phyloP scores from a whole-genome alignment of 345 rosid genomes.

The Leavenworthia alabamica region DNA sequence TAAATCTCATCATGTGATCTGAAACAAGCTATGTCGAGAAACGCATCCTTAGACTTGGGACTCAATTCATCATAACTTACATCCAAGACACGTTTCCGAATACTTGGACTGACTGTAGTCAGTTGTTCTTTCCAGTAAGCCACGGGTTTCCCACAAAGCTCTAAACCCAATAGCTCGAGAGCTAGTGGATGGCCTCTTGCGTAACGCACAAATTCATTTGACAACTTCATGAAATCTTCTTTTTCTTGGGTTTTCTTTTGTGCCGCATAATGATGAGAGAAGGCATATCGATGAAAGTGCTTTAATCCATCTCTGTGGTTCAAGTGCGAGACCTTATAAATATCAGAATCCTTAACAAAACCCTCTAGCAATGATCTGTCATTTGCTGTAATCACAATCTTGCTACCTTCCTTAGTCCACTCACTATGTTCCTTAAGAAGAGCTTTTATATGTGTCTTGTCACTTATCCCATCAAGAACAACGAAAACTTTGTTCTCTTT shows the following conservation, averaged over 20 bases:
- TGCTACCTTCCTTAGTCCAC: conserved; percentile 14
- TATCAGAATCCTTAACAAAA: not conserved
- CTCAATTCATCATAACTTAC: conserved; percentile 29
- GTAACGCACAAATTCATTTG: conserved; percentile 6
- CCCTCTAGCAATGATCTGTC: conserved; percentile 3
- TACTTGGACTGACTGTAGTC: not conserved
- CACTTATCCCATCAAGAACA: conserved; percentile 6
- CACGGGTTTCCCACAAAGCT: not conserved
- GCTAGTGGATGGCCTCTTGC: conserved; percentile 32
- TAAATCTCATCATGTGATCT: not conserved
- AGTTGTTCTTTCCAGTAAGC: conserved; percentile 18
- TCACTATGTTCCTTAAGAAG: not conserved
- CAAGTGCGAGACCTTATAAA: not conserved
- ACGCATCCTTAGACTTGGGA: not conserved
- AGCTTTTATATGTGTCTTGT: not conserved
- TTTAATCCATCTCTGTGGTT: conserved; percentile 3
- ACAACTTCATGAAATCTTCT: not conserved
- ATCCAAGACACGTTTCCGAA: conserved; percentile 1
- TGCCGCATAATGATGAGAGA: not conserved
- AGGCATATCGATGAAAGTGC: conserved; percentile 11
- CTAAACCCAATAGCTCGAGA: conserved; percentile 26
- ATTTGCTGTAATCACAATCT: conserved; percentile 13
- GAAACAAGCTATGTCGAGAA: conserved; percentile 38
- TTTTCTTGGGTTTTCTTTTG: not conserved
- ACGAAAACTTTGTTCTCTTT: not conserved